These are phyloP conservation scores for Puccinellia tenuiflora DNA, from an alignment of 176 grass and related monocot genomes.

Conservation along the genomic window DNA sequence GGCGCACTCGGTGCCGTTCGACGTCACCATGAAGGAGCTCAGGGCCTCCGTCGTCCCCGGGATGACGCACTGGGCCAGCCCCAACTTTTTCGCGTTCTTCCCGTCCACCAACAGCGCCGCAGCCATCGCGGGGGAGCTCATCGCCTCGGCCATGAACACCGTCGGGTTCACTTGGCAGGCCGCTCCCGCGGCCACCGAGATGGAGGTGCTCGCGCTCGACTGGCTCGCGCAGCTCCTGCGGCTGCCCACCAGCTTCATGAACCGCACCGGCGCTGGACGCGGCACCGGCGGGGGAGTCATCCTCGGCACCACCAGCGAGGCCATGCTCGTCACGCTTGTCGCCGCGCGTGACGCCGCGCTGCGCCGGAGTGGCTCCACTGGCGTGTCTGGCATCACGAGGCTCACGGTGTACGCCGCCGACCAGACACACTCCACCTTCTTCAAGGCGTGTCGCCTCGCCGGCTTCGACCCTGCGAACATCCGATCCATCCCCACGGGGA, in stretches of 20 bases:
- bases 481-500: not conserved
- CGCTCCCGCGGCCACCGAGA: not conserved
- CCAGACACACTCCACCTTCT: not conserved
- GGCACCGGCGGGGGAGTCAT: not conserved
- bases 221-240: conserved; percentile 5
- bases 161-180: conserved; percentile 8
- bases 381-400: not conserved
- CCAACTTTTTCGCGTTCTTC: not conserved
- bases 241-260: not conserved
- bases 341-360: not conserved
- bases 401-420: not conserved
- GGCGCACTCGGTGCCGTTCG: not conserved
- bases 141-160: not conserved
- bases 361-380: not conserved
- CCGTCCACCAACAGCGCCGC: not conserved
- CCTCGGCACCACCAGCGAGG: not conserved
- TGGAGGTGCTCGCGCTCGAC: conserved; percentile 1
- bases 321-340: conserved; percentile 1
- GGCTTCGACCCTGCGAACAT: not conserved
- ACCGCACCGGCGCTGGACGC: not conserved
- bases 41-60: not conserved
- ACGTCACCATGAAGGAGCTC: conserved; percentile 2
- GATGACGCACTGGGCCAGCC: not conserved
- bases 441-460: not conserved
- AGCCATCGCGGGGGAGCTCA: not conserved